Base-by-base conservation (phyloP, 345 rosid genomes). In the Tarenaya hassleriana region DNA sequence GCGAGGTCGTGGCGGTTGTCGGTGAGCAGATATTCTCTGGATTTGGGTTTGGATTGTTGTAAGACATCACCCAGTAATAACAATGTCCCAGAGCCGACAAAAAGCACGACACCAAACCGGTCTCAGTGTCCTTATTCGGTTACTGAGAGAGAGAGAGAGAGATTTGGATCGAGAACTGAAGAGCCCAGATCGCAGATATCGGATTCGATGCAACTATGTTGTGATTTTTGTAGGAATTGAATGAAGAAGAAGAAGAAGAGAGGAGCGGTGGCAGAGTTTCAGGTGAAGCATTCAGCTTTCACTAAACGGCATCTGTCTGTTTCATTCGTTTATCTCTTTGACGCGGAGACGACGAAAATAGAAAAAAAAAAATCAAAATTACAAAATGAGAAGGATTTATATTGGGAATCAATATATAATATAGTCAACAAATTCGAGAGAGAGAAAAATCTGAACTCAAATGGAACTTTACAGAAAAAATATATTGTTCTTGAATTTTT, bases 51-150 rank as follows among this genome's bases (percentile, higher is more conserved):
- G 72, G 49, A 38, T 19, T 58, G 47, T 31, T 61, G 49, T 55
- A 66, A 72, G 84, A 68, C 88, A 81, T 81, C 13, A 62, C 66
- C 21, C 41, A 34, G 27, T 9, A 4, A 12, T 8, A 24, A 42
- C 41, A 46, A 56, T 41, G 48, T 54, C 39, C 19, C 56, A 56
- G 42, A 27, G 16, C 8, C 20, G 0, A 21, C 3, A 15, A 16
- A n/a, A n/a, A n/a, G n/a, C n/a, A n/a, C n/a, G n/a, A n/a, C n/a
- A n/a, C n/a, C n/a, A 24, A 60, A 52, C 52, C 10, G 9, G 1
- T 16, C 18, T 61, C 60, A n/a, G 20, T 11, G 12, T 8, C 16
- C n/a, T n/a, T n/a, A n/a, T n/a, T n/a, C n/a, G n/a, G n/a, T n/a
- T n/a, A n/a, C n/a, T n/a, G n/a, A n/a, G n/a, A n/a, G n/a, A n/a